These are phyloP conservation scores for Sonneratia alba DNA, from an alignment of 345 rosid genomes.

Conservation along the genomic window DNA sequence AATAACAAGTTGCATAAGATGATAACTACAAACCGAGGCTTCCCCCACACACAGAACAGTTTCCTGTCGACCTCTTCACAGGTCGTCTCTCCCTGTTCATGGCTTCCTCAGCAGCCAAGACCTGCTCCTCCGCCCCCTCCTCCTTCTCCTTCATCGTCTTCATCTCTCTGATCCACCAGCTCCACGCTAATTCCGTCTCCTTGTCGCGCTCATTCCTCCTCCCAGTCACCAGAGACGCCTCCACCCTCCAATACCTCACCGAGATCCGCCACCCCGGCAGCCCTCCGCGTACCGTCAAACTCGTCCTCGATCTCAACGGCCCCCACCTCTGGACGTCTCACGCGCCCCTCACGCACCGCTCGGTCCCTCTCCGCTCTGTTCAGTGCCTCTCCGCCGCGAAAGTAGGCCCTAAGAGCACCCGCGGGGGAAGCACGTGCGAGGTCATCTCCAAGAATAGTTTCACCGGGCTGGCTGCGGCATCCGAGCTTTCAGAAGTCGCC, in stretches of 20 bases:
- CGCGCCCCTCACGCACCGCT: slow-evolving; percentile 22
- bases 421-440: slow-evolving; percentile 20
- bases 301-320: slow-evolving; percentile 53
- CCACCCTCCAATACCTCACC: slow-evolving; percentile 57
- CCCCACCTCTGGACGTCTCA: slow-evolving; percentile 46
- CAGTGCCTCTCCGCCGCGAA: slow-evolving; percentile 37
- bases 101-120: slow-evolving; percentile 14
- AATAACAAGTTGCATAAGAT: too few species aligned
- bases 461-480: slow-evolving; percentile 22
- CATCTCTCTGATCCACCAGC: slow-evolving; percentile 13
- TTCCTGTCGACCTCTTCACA: slow-evolving; percentile 32
- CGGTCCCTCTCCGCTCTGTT: slow-evolving; percentile 41
- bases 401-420: not conserved
- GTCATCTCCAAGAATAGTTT: slow-evolving; percentile 25
- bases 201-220: slow-evolving; percentile 7
- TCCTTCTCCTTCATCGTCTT: slow-evolving; percentile 7
- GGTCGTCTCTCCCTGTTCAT: slow-evolving; percentile 13
- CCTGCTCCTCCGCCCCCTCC: slow-evolving; percentile 5
- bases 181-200: slow-evolving; percentile 7
- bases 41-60: too few species aligned
- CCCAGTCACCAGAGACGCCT: slow-evolving; percentile 42
- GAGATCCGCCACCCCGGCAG: slow-evolving; percentile 24
- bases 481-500: slow-evolving; percentile 38
- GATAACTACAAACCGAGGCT: too few species aligned
- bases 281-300: slow-evolving; percentile 19